These are phyloP conservation scores for Chaetomium strumarium DNA, from an alignment of 2,329 filamentous ascomycete species.

Conservation along the genomic window DNA sequence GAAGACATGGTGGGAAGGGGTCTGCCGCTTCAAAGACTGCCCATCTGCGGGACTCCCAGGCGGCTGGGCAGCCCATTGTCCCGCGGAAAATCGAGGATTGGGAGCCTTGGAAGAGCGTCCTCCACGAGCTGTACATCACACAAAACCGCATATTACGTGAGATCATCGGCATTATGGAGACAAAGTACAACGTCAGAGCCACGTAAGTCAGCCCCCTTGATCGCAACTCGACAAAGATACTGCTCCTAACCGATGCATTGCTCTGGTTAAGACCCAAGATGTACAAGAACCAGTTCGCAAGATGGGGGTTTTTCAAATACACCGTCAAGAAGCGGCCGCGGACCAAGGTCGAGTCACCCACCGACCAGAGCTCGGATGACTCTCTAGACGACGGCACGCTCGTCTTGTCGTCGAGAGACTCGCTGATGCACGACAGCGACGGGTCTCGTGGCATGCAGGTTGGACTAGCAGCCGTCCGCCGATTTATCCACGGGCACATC, in stretches of 20 bases:
- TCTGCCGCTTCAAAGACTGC: background rate
- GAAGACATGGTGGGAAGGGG: constrained; percentile 3
- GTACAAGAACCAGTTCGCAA: constrained; percentile 26
- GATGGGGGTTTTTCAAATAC: constrained; percentile 27
- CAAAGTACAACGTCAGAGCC: constrained; percentile 20
- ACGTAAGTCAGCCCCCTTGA: constrained; percentile 18
- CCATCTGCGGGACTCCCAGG: constrained; percentile 5
- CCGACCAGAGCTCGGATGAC: constrained; percentile 6
- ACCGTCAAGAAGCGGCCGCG: constrained; percentile 20
- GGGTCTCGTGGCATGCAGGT: constrained; percentile 17
- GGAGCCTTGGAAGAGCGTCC: constrained; percentile 23
- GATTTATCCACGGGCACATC: constrained; percentile 21
- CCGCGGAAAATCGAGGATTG: constrained; percentile 23
- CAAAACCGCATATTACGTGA: constrained; percentile 24
- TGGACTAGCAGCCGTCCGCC: constrained; percentile 21
- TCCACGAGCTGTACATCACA: constrained; percentile 25
- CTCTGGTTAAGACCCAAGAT: constrained; percentile 21
- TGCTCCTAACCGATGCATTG: background rate
- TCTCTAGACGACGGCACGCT: constrained; percentile 10
- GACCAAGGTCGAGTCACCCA: constrained; percentile 8
- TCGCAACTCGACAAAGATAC: background rate
- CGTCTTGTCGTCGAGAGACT: constrained; percentile 2
- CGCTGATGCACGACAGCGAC: constrained; percentile 13
- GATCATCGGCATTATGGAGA: constrained; percentile 25
- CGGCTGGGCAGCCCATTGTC: constrained; percentile 12